Base-by-base conservation (phyloP, 2,329 filamentous ascomycete genomes). In the Phyllosticta citribraziliensis region DNA sequence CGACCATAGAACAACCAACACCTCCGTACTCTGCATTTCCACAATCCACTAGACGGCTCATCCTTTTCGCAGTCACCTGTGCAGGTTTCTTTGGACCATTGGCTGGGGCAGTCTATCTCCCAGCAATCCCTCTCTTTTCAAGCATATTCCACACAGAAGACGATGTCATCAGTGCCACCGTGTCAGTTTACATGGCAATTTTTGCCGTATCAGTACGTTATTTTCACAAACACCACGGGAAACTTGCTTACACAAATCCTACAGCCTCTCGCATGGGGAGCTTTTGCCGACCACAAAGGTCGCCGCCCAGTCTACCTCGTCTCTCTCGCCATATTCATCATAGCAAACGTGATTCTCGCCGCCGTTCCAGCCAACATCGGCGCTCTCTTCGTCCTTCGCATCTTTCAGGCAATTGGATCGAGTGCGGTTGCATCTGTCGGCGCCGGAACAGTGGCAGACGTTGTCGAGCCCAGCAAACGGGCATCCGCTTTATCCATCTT, bases 81-180 rank as follows among this genome's bases (percentile, higher is more conserved):
- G 75, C 74, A 1, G 76, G 75, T 2, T 75, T 77, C 66, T 72
- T 78, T 52, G 76, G 73, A 0, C 76, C 77, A 9, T 62, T 79
- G 19, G 73, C 73, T n/a, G 76, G 75, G 30, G 73, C 72, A n/a
- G 73, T 79, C 33, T 79, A 79, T 65, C 66, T 79, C 2, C 77
- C 76, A 0, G 70, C 73, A 20, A 68, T 79, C 25, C 72, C 70
- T 2, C 67, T 78, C 17, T 70, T 74, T 57, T 55, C 71, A 14
- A 60, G 64, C 1, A 72, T 75, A 51, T 78, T 78, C 62, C 64
- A 72, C 8, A 69, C 69, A 5, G 70, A 69, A 8, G 66, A 66
- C 25, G 71, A 72, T 5, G 70, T 67, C 2, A 73, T 78, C 47
- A 78, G 78, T 64, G 75, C 70, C 2, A 77, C 77, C 0, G 75